Percentiles rank a stretch among this genome's conserved stretches.
These are phyloP conservation scores for Antarctomyces pellizariae DNA, from an alignment of 495 filamentous ascomycete genomes.

Conservation along the genomic window DNA sequence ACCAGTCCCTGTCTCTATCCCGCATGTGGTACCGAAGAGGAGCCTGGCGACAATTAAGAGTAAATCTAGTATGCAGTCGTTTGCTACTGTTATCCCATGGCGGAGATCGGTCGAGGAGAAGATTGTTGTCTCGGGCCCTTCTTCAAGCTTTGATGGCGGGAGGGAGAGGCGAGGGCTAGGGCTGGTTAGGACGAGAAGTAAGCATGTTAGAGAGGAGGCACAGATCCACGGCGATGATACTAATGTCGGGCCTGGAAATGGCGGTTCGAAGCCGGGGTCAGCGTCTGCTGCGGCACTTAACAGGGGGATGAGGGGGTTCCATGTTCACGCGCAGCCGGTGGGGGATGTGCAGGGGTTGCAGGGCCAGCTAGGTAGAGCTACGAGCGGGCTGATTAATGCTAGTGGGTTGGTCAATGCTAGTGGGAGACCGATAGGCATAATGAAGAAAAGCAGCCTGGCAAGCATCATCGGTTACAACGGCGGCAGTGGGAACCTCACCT, in stretches of 20 bases:
- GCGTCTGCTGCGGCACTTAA: too few species aligned
- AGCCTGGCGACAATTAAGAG: too few species aligned
- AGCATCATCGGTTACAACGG: background rate
- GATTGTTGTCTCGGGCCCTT: constrained; percentile 9
- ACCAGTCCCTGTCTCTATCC: too few species aligned
- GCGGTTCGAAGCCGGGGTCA: too few species aligned
- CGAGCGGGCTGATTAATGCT: background rate
- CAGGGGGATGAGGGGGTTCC: too few species aligned
- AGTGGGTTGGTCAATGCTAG: constrained; percentile 1
- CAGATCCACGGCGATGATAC: constrained; percentile 30
- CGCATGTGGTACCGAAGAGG: too few species aligned
- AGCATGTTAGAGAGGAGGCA: constrained; percentile 35
- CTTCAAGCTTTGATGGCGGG: constrained; percentile 21
- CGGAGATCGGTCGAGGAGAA: constrained; percentile 20
- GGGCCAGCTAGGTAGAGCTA: too few species aligned
- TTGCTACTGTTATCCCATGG: too few species aligned
- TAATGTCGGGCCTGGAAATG: constrained; percentile 6
- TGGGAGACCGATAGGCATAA: background rate
- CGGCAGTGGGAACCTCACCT: background rate
- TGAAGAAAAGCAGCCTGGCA: constrained; percentile 1
- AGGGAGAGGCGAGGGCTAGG: constrained; percentile 6
- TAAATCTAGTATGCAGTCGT: too few species aligned
- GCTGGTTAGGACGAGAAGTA: constrained; percentile 15
- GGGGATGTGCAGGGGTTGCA: constrained; percentile 8
- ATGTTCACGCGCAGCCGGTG: constrained; percentile 6